phyloP scores from a whole-genome alignment of 2,329 filamentous ascomycete genomes.

The Knufia fluminis region DNA sequence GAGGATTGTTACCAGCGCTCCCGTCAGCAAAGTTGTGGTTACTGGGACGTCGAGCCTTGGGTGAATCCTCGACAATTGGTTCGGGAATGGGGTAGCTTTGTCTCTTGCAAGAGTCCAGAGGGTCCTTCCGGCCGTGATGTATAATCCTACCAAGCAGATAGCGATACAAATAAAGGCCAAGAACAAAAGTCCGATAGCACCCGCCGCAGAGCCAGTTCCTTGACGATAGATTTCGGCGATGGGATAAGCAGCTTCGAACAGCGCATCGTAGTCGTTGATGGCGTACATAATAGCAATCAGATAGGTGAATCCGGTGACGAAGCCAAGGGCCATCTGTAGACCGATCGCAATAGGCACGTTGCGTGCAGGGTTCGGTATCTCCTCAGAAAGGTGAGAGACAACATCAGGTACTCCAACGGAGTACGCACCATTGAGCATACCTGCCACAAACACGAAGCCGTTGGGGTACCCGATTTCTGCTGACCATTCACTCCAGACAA shows the following conservation, averaged over 20 bases:
- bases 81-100: conserved; percentile 45
- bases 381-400: conserved; percentile 47
- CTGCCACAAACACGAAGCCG: conserved; percentile 54
- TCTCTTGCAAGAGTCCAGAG: conserved; percentile 55
- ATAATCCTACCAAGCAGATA: conserved; percentile 46
- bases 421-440: conserved; percentile 62
- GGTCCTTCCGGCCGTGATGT: conserved; percentile 53
- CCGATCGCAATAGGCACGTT: conserved; percentile 44
- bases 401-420: conserved; percentile 57
- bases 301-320: conserved; percentile 39
- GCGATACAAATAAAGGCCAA: conserved; percentile 47
- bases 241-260: conserved; percentile 45
- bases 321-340: conserved; percentile 41
- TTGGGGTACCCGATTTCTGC: conserved; percentile 37
- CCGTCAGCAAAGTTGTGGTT: conserved; percentile 46
- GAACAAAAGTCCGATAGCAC: conserved; percentile 44
- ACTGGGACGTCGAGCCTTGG: conserved; percentile 43
- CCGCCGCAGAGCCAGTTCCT: conserved; percentile 44
- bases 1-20: conserved; percentile 42
- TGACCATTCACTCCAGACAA: conserved; percentile 50
- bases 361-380: conserved; percentile 53
- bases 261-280: conserved; percentile 36
- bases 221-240: conserved; percentile 58
- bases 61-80: conserved; percentile 41
- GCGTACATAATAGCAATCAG: conserved; percentile 47